Conservation (phyloP, 306 rosid genomes). For the Aeschynomene evenia region DNA sequence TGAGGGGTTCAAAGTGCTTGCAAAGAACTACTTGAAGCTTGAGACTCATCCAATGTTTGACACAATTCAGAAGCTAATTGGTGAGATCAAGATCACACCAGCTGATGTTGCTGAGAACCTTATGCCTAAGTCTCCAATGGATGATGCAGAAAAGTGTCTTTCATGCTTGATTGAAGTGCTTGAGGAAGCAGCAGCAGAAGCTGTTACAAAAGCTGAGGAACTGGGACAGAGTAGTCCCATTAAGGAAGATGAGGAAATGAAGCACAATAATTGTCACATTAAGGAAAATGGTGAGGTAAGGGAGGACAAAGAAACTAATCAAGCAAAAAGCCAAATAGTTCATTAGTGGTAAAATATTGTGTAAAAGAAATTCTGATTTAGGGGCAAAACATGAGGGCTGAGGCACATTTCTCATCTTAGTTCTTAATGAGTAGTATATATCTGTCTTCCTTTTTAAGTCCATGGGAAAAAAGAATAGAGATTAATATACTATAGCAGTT, state of each 20-base stretch:
- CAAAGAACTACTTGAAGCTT: constrained; percentile 60
- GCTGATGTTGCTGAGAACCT: constrained; percentile 91
- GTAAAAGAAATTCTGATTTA: constrained; percentile 6
- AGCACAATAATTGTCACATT: constrained; percentile 14
- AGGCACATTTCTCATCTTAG: constrained; percentile 30
- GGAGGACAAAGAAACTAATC: constrained; percentile 18
- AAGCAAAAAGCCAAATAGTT: constrained; percentile 10
- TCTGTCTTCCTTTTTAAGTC: not conserved
- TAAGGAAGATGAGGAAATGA: constrained; percentile 34
- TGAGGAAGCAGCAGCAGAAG: constrained; percentile 35
- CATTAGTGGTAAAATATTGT: not conserved
- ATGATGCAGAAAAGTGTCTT: constrained; percentile 64
- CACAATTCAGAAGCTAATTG: constrained; percentile 43
- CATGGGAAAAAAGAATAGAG: not conserved
- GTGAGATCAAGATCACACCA: constrained; percentile 59
- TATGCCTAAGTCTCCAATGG: constrained; percentile 71
- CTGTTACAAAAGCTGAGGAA: constrained; percentile 36
- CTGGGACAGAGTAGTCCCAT: constrained; percentile 28
- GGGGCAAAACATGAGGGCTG: not conserved
- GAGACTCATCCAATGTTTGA: constrained; percentile 61
- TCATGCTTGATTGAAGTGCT: constrained; percentile 58
- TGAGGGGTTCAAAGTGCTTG: constrained; percentile 72
- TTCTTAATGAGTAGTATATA: not conserved
- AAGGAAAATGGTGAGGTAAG: constrained; percentile 36
- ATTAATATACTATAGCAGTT: not conserved